A percentile compares a stretch with the other conserved stretches of the same genome.
phyloP scores from a whole-genome alignment of 169 alveolate genomes.

The Plasmodium malariae region DNA sequence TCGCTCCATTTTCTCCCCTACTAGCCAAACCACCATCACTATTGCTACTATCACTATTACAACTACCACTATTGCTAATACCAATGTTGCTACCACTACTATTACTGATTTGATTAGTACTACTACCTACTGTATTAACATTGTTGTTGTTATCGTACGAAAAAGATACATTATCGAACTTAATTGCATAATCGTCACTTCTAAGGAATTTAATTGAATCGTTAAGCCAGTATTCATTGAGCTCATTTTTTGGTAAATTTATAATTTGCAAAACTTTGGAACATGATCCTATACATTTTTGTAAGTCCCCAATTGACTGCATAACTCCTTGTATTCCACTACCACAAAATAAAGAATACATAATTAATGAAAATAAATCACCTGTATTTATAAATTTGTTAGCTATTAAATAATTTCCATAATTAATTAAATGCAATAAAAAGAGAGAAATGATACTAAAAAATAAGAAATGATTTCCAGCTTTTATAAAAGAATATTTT shows the following conservation, averaged over 20 bases:
- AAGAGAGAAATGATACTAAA: constrained; percentile 58
- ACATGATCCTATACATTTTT: constrained; percentile 80
- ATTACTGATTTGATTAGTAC: neutral
- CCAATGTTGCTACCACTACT: neutral
- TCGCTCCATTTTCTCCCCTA: neutral
- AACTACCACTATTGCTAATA: neutral
- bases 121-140: neutral
- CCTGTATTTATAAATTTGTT: constrained; percentile 79
- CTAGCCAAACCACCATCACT: neutral
- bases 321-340: constrained; percentile 80
- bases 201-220: constrained; percentile 37
- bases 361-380: constrained; percentile 82
- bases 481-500: constrained; percentile 45
- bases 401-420: constrained; percentile 69
- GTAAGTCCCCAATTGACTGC: constrained; percentile 78
- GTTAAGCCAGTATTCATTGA: constrained; percentile 32
- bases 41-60: no score
- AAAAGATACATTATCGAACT: constrained; percentile 63
- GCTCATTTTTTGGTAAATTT: constrained; percentile 48
- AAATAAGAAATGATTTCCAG: constrained; percentile 66
- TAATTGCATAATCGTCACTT: constrained; percentile 25
- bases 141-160: constrained; percentile 8
- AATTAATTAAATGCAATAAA: constrained; percentile 52
- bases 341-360: constrained; percentile 81
- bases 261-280: constrained; percentile 69